phyloP scores from a whole-genome alignment of 352 stramenopile species.

The Phytophthora ramorum region DNA sequence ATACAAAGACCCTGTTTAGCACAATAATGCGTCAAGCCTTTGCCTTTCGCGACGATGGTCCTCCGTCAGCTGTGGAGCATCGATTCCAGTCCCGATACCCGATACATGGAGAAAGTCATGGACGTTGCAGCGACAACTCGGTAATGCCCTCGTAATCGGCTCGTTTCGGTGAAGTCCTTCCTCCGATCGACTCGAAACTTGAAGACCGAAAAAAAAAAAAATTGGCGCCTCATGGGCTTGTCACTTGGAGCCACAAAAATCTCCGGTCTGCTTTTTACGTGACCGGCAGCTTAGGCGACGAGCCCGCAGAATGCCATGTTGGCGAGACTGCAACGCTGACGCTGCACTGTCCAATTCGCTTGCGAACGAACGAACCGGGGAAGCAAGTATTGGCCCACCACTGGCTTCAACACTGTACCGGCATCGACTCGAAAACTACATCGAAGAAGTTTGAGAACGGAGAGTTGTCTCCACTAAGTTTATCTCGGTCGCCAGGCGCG shows the following conservation, averaged over 20 bases:
- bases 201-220: too few relatives aligned
- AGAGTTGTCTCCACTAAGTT: too few relatives aligned
- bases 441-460: too few relatives aligned
- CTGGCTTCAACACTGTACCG: too few relatives aligned
- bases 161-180: too few relatives aligned
- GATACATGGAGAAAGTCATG: too few relatives aligned
- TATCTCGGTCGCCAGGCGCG: not conserved
- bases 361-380: not conserved
- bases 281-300: not conserved
- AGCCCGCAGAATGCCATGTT: constrained; percentile 2
- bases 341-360: constrained; percentile 24
- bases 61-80: not conserved
- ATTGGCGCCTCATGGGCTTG: too few relatives aligned
- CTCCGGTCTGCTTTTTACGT: constrained; percentile 8
- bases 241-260: constrained; percentile 18
- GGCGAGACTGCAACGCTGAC: constrained; percentile 4
- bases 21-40: not conserved
- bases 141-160: too few relatives aligned
- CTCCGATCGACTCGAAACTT: constrained; percentile 4
- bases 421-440: too few relatives aligned
- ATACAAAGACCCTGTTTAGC: not conserved
- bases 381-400: not conserved
- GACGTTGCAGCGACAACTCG: too few relatives aligned
- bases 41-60: not conserved
- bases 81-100: too few relatives aligned